phyloP scores from a whole-genome alignment of 2,329 filamentous ascomycete genomes.

The Fusarium sp. region DNA sequence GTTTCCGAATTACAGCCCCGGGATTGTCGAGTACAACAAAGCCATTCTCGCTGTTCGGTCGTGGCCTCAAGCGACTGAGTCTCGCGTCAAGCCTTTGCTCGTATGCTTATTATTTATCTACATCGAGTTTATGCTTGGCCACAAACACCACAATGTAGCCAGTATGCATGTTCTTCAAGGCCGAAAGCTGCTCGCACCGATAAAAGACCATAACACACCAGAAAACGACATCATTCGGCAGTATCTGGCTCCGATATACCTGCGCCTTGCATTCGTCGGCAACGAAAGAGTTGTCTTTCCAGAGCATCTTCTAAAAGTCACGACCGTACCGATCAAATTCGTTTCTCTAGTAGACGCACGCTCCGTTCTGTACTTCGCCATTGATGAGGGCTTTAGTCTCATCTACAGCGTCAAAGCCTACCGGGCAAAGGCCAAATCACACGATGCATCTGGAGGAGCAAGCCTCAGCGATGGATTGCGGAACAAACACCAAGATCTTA shows the following conservation, averaged over 20 bases:
- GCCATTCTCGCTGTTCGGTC: background rate
- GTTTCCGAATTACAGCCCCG: background rate
- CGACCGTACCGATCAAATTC: background rate
- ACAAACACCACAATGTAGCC: background rate
- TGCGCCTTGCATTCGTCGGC: background rate
- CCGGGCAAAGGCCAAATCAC: fast-evolving
- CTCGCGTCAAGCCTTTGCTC: background rate
- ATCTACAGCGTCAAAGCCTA: background rate
- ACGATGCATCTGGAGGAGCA: too few species aligned
- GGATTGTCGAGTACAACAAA: background rate
- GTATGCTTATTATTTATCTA: constrained; percentile 13
- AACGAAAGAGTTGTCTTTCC: background rate
- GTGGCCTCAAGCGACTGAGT: background rate
- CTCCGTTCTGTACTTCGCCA: background rate
- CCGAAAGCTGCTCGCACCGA: background rate
- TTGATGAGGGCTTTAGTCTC: background rate
- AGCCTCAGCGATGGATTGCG: background rate
- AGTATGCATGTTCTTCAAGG: background rate
- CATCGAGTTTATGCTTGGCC: constrained; percentile 4
- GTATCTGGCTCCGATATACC: background rate
- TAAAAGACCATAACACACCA: background rate
- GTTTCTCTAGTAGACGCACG: background rate
- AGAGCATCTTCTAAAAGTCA: background rate
- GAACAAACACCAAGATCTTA: background rate
- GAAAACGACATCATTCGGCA: background rate